A percentile compares a stretch with the other conserved stretches of the same genome.
phyloP scores from a whole-genome alignment of 2,329 filamentous ascomycete genomes.

The Rhynchosporium graminicola region DNA sequence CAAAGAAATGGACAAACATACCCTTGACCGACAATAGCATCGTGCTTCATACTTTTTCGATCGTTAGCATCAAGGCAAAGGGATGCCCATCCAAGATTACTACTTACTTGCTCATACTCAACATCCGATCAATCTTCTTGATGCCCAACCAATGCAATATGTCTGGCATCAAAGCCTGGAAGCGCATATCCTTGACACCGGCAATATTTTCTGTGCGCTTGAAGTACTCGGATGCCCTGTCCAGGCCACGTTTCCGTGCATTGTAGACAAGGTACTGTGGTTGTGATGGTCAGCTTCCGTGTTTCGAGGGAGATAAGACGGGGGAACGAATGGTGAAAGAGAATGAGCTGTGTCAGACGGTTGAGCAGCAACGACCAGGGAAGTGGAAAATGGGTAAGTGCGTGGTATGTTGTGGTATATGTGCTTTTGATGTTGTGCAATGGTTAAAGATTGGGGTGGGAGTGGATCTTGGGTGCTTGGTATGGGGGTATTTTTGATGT shows the following conservation, averaged over 20 bases:
- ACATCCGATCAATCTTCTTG: conserved; percentile 97
- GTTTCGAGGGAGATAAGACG: not conserved
- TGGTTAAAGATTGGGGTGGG: conserved; percentile 17
- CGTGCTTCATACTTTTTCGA: conserved; percentile 75
- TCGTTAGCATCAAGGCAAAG: not conserved
- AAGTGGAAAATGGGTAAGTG: not conserved
- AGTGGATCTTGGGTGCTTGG: conserved; percentile 51
- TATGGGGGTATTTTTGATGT: conserved; percentile 57
- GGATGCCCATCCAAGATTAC: not conserved
- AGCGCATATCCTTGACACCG: conserved; percentile 94
- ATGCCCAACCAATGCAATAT: conserved; percentile 98
- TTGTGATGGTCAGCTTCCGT: not conserved
- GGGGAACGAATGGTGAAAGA: not conserved
- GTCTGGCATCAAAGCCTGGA: conserved; percentile 97
- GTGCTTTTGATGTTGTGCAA: not conserved
- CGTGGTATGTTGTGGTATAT: conserved; percentile 17
- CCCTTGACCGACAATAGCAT: conserved; percentile 83
- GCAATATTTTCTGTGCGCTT: conserved; percentile 97
- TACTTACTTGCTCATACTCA: conserved; percentile 85
- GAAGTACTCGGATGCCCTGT: conserved; percentile 90
- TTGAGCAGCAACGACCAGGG: too few species aligned
- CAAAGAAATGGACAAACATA: conserved; percentile 38
- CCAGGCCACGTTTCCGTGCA: conserved; percentile 75
- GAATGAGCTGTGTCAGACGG: not conserved
- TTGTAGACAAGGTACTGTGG: conserved; percentile 64